Base-by-base conservation (phyloP, 805 yeast genomes). In the Diddensiella santjacobensis region DNA sequence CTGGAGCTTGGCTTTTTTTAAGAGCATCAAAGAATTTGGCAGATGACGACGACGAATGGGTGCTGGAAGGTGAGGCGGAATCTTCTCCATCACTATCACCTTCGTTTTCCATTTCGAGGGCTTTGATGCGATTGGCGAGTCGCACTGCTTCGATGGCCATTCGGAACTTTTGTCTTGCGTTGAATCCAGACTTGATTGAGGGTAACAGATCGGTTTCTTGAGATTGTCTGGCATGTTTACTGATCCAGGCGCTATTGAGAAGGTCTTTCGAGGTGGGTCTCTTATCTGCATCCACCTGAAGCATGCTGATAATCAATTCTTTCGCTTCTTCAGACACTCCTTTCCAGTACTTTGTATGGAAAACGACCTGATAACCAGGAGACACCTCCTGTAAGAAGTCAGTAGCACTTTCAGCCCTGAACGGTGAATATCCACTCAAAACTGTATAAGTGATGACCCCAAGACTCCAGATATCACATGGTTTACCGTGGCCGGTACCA, bases 381-480 rank as follows among this genome's bases (percentile, higher is more conserved):
- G 74, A 71, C 48, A 87, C 93, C 64, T 91, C 98, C 39, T 77
- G 78, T 41, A 91, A 68, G 62, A 93, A 91, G 47, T 86, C 95
- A 47, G 75, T 77, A 1, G 85, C 87, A 41, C 79, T 83, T 61
- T 90, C 96, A 0, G 96, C 80, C 44, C 90, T 71, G 66, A 91
- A 88, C 2, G 98, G 96, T 3, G 95, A 84, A 63, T 89, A 88
- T 0, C 99, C 99, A 57, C 93, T 88, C 40, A 91, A 72, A 40
- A 90, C 69, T 0, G 97, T 90, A 66, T 88, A 93, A 0, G 96
- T 80, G 40, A 91, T 87, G 5, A 91, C 95, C 30, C 99, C 99
- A 35, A 91, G 63, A 1, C 96, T 85, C 99, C 99, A 91, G 47
- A 91, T 78, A 65, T 91, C 99, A 68, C 96, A 91, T 1, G 96